Percentiles rank a stretch among this genome's conserved stretches.
phyloP scores from a whole-genome alignment of 2,329 filamentous ascomycete genomes.

The Fusarium sp. region DNA sequence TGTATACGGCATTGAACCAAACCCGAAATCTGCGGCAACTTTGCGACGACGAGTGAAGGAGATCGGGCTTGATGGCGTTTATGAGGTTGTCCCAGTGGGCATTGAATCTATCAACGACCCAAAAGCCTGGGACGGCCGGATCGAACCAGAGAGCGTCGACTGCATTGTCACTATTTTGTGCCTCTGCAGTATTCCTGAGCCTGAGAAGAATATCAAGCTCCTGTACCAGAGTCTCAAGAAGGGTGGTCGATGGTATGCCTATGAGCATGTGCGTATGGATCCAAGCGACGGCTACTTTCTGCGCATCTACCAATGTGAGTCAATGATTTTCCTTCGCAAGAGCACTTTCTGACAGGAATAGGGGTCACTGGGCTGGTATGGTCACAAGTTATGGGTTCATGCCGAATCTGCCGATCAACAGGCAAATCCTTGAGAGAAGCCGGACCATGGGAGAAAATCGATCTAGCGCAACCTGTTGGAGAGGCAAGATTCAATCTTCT shows the following conservation, averaged over 20 bases:
- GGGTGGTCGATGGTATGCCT: constrained; percentile 71
- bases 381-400: constrained; percentile 64
- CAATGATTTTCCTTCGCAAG: background rate
- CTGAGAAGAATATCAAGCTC: constrained; percentile 63
- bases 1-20: constrained; percentile 74
- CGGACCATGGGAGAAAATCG: constrained; percentile 62
- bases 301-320: constrained; percentile 63
- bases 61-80: constrained; percentile 66
- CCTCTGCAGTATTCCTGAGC: constrained; percentile 72
- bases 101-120: constrained; percentile 65
- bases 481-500: constrained; percentile 57
- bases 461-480: constrained; percentile 55
- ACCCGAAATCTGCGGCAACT: constrained; percentile 61
- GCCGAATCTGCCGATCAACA: constrained; percentile 62
- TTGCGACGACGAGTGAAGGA: constrained; percentile 60
- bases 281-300: constrained; percentile 55
- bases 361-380: constrained; percentile 64
- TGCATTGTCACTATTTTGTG: constrained; percentile 71
- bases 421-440: constrained; percentile 58
- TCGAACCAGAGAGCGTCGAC: constrained; percentile 65
- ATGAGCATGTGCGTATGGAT: constrained; percentile 66
- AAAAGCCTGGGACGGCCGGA: constrained; percentile 56
- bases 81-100: constrained; percentile 71
- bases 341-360: constrained; percentile 42
- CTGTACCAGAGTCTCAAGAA: constrained; percentile 69